Base-by-base conservation (phyloP, 805 yeast genomes). In the Limtongia smithiae region DNA sequence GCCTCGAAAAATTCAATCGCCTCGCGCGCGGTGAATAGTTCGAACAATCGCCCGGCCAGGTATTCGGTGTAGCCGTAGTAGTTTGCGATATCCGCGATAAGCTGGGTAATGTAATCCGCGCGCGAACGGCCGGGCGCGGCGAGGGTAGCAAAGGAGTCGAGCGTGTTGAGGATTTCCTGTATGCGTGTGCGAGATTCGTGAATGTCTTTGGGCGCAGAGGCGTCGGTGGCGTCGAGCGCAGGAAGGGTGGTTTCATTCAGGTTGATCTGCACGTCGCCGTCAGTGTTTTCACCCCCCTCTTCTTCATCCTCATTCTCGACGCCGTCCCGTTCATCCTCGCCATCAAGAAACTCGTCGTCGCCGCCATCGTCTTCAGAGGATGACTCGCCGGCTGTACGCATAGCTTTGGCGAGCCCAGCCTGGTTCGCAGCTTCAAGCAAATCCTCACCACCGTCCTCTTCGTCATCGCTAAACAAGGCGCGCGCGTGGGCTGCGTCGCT, bases 1-100 rank as follows among this genome's bases (percentile, higher is more conserved):
- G 98, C 97, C 73, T 93, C 99, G 62, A 93, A 93, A 65, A 93
- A 93, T 69, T 93, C 99, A 77, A 93, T 79, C 12, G 98, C 97
- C 73, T 93, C 99, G 9, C 93, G 77, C 34, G 97, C 97, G 17
- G 94, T 80, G 66, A 93, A 93, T 54, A 93, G 74, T 61, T 90
- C 81, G 74, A 90, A 93, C 50, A 91, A 76, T 70, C 93, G 91
- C 66, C 90, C 96, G 31, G 98, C 98, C 63, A 93, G 77, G 66
- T 84, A 88, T 60, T 82, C 85, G 12, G 90, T 78, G 71, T 93
- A 93, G 14, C 98, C 97, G 65, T 91, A 93, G 72, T 93, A 93
- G 63, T 82, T 85, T 65, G 94, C 83, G 35, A 93, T 87, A 70
- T 93, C 99, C 55, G 77, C 77, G 24, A 91, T 70, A 54, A 93